Evolutionary conservation across 177 flowering plant species (phyloP), one percentile per base, ranked within the genome.

Genomic region (Vitis hybrid): DNA sequence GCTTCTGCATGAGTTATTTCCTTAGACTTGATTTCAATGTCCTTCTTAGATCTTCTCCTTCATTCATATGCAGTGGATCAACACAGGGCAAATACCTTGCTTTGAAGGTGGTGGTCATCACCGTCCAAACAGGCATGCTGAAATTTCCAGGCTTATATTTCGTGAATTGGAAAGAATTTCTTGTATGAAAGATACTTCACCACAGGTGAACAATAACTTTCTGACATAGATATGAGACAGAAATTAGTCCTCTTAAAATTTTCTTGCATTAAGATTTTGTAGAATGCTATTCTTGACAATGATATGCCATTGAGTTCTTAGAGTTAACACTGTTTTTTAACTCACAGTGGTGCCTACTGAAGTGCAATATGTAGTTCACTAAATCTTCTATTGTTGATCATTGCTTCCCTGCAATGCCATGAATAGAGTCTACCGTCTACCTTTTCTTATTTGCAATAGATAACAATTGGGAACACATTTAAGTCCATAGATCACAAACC

Each of bases 21-120:
- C 7, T 18, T 65, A 62, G n/a, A 5, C 6, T 57, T 1, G 8
- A 50, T 59, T 50, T 58, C 12, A 56, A 8, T 63, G 10, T 1
- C 44, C 4, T 63, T 71, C 73, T 55, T 59, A 72, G 15, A 19
- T 69, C 2, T 68, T 69, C 71, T 70, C 65, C 76, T 59, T 69
- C 9, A 33, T 6, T 69, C 8, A 38, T 7, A 14, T 87, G 84
- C 85, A 95, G 99, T 95, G 97, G 99, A 92, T 95, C 82, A 92
- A 95, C 81, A 95, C 89, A n/a, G 99, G 99, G 24, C 95, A 95
- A 80, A 90, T 95, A 75, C 95, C 99, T 22, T 95, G 99, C 79
- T 95, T 86, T 76, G 97, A 95, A 77, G 99, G 74, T 78, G 99
- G 99, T 72, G 97, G 99, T 70, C 99, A 95, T 84, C 94, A 86